A percentile compares a stretch with the other conserved stretches of the same genome.
phyloP scores from a whole-genome alignment of 352 stramenopile species.

The Globisporangium nodosum region DNA sequence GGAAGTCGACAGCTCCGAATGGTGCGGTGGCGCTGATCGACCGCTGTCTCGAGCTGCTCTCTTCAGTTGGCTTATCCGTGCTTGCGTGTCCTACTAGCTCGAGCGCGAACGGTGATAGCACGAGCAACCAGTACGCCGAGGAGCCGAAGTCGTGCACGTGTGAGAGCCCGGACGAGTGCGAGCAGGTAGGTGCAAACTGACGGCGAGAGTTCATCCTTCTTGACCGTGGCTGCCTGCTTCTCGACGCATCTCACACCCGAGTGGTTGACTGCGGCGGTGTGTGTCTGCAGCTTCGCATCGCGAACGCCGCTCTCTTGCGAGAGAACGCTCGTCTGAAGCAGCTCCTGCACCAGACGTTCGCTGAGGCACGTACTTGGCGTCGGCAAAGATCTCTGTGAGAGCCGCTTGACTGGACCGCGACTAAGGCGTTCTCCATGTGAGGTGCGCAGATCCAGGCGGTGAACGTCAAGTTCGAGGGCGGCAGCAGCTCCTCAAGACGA shows the following conservation, averaged over 20 bases:
- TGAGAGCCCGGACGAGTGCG: not conserved
- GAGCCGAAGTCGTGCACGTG: not conserved
- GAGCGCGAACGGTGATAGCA: not conserved
- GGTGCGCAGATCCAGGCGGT: conserved; percentile 5
- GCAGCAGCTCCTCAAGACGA: not conserved
- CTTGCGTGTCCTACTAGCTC: not conserved
- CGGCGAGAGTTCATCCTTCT: no score
- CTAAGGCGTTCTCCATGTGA: not conserved
- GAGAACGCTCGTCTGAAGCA: conserved; percentile 31
- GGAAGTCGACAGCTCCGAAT: not conserved
- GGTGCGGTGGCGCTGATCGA: not conserved
- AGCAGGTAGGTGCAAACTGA: not conserved
- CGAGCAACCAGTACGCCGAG: conserved; percentile 1
- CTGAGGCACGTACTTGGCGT: conserved; percentile 13
- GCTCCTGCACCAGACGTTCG: conserved; percentile 29
- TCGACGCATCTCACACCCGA: not conserved
- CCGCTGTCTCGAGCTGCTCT: not conserved
- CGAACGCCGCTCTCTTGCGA: conserved; percentile 21
- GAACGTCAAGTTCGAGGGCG: not conserved
- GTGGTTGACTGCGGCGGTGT: conserved; percentile 2
- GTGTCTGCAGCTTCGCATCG: conserved; percentile 10
- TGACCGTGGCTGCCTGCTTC: no score
- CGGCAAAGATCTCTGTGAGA: not conserved
- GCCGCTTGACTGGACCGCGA: no score
- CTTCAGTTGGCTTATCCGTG: not conserved